Conservation (phyloP, 768 basidiomycete species). For the Dacryopinax spathularia region DNA sequence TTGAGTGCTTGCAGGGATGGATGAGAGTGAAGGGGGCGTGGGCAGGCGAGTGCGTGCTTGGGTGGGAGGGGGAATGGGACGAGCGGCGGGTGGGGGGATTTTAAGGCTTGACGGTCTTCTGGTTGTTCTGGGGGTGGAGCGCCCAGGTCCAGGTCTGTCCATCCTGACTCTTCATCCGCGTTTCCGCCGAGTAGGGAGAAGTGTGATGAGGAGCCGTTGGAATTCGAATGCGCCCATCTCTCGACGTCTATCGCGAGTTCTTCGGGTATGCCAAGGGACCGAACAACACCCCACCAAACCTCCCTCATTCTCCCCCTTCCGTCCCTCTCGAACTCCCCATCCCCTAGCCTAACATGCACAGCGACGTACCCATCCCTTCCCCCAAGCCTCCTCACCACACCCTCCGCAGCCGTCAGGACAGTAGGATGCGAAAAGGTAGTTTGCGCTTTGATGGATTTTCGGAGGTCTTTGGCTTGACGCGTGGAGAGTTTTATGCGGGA, state of each 20-base stretch:
- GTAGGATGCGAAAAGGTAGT: conserved; percentile 46
- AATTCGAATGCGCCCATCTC: conserved; percentile 9
- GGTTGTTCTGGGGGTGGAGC: conserved; percentile 16
- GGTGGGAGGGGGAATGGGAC: conserved; percentile 12
- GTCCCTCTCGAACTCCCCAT: conserved; percentile 42
- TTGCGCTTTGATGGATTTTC: conserved; percentile 34
- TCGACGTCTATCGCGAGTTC: conserved; percentile 26
- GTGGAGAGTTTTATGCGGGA: conserved; percentile 44
- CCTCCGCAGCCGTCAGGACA: conserved; percentile 31
- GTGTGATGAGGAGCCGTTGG: background rate
- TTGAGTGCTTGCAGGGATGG: conserved; percentile 32
- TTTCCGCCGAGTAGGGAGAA: conserved; percentile 11
- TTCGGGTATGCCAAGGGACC: conserved; percentile 31
- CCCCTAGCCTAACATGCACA: conserved; percentile 54
- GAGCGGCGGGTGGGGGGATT: conserved; percentile 21
- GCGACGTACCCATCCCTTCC: conserved; percentile 36
- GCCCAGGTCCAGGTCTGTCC: conserved; percentile 18
- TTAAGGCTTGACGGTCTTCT: conserved; percentile 15
- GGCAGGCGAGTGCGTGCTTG: conserved; percentile 25
- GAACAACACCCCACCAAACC: conserved; percentile 47
- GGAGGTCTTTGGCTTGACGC: conserved; percentile 29
- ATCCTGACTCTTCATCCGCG: conserved; percentile 16
- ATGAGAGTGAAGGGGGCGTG: conserved; percentile 25
- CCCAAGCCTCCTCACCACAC: conserved; percentile 33
- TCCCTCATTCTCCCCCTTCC: conserved; percentile 31